Percentiles rank a stretch among this genome's conserved stretches.
Conservation (phyloP, 2,329 filamentous ascomycete genomes). For the Zasmidium angulare region DNA sequence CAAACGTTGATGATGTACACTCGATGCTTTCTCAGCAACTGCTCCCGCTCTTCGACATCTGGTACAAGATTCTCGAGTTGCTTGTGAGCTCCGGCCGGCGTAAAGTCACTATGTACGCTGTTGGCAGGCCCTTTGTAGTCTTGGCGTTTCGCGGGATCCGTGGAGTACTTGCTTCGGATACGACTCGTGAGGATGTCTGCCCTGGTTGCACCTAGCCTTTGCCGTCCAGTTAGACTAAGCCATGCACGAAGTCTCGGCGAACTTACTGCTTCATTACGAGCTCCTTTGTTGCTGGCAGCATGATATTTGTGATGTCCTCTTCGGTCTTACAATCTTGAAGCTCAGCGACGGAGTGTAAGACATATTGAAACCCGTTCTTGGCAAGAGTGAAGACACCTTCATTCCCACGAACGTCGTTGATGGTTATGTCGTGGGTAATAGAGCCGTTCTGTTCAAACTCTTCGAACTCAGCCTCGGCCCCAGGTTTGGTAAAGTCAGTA, state of each 20-base stretch:
- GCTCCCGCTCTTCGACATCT: neutral
- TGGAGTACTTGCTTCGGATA: neutral
- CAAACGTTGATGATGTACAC: conserved; percentile 14
- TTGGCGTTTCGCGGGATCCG: neutral
- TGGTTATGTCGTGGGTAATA: neutral
- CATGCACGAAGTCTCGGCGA: no score
- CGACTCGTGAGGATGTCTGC: neutral
- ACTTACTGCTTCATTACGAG: conserved; percentile 4
- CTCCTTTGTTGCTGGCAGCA: conserved; percentile 2
- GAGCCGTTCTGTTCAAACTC: neutral
- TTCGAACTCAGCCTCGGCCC: conserved; percentile 1
- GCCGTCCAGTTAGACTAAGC: no score
- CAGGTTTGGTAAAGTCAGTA: conserved; percentile 8
- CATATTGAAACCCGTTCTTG: conserved; percentile 26
- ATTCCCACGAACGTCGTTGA: conserved; percentile 22
- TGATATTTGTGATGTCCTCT: conserved; percentile 11
- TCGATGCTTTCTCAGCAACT: neutral
- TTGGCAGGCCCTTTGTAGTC: conserved; percentile 2
- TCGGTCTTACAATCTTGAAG: conserved; percentile 21
- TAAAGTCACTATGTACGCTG: conserved; percentile 5
- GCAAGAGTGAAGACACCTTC: conserved; percentile 16
- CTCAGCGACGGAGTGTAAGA: conserved; percentile 14
- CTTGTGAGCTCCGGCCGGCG: neutral
- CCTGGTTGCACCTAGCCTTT: conserved; percentile 6
- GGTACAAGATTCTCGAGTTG: neutral